phyloP scores from a whole-genome alignment of 1,139 yeast genomes.

The Yamadazyma triangularis region DNA sequence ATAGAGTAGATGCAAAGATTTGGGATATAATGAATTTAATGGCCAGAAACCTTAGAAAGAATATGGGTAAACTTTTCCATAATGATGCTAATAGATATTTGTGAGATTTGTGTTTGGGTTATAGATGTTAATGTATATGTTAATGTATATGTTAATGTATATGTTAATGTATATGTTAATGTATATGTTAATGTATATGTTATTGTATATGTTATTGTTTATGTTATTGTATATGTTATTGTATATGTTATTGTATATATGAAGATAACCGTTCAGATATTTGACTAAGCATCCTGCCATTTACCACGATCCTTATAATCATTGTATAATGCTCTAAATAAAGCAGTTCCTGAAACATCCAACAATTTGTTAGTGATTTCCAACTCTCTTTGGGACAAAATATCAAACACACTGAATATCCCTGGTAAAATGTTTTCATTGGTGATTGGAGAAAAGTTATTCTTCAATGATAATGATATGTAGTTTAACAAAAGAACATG shows the following conservation, averaged over 20 bases:
- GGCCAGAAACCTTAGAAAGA: slow-evolving; percentile 16
- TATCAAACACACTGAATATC: slow-evolving; percentile 61
- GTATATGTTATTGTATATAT: too few relatives aligned
- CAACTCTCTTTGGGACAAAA: slow-evolving; percentile 64
- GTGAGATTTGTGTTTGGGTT: too few relatives aligned
- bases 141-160: too few relatives aligned
- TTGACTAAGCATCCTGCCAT: slow-evolving; percentile 72
- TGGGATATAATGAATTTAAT: slow-evolving; percentile 33
- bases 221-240: too few relatives aligned
- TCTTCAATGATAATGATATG: slow-evolving; percentile 46
- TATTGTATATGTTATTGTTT: too few relatives aligned
- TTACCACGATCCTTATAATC: slow-evolving; percentile 77
- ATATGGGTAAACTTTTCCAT: slow-evolving; percentile 26
- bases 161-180: too few relatives aligned
- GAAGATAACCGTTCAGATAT: too few relatives aligned
- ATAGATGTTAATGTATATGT: too few relatives aligned
- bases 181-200: too few relatives aligned
- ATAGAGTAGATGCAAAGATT: slow-evolving; percentile 27
- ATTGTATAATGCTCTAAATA: slow-evolving; percentile 62
- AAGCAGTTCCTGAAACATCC: slow-evolving; percentile 66
- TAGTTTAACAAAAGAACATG: slow-evolving; percentile 59
- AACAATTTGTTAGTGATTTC: slow-evolving; percentile 61
- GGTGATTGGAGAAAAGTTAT: slow-evolving; percentile 43
- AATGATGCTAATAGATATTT: slow-evolving; percentile 27
- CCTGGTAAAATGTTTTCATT: slow-evolving; percentile 54